Base-by-base conservation (phyloP, 2,329 filamentous ascomycete species). In the Ascochyta fabae region DNA sequence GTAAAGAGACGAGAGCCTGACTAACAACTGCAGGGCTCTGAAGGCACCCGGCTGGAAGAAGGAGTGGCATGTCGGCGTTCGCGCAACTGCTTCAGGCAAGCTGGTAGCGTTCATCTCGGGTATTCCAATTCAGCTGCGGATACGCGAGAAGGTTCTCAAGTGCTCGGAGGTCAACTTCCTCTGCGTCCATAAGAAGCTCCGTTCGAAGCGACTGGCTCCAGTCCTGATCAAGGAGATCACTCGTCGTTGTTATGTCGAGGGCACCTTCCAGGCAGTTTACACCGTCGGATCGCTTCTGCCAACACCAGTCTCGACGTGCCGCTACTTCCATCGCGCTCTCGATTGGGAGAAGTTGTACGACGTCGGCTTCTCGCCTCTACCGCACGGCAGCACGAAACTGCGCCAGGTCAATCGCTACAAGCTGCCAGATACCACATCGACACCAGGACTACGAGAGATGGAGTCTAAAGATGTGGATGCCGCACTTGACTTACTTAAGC, bases 211-310 rank as follows among this genome's bases (percentile, higher is more conserved):
- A 49, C 86, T 99, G 39, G 88, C 95, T 0, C 95, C 95, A 0
- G 90, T 98, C 2, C 86, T 99, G 48, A 99, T 99, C 81, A 97
- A 97, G 77, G 95, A 99, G 75, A 92, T 99, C 67, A 99, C 95
- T 5, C 89, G 95, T 43, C 86, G 92, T 61, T 96, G 92, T 81
- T 96, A 98, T 77, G 79, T 92, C 43, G 83, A 90, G 61, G 90
- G 88, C 53, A 89, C 96, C 63, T 98, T 90, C 84, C 95, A 99
- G 78, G 95, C 94, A 45, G 91, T 99, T 55, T 98, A 97, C 80
- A 99, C 95, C 1, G 95, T 89, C 26, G 95, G 95, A 35, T 88
- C 94, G 19, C 88, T 99, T 35, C 84, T 99, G 2, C 95, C 95
- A 26, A 96, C 89, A 34, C 95, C 95, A 4, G 86, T 99, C 60